Conservation (phyloP, 2,329 filamentous ascomycete genomes). For the Colletotrichum horii region DNA sequence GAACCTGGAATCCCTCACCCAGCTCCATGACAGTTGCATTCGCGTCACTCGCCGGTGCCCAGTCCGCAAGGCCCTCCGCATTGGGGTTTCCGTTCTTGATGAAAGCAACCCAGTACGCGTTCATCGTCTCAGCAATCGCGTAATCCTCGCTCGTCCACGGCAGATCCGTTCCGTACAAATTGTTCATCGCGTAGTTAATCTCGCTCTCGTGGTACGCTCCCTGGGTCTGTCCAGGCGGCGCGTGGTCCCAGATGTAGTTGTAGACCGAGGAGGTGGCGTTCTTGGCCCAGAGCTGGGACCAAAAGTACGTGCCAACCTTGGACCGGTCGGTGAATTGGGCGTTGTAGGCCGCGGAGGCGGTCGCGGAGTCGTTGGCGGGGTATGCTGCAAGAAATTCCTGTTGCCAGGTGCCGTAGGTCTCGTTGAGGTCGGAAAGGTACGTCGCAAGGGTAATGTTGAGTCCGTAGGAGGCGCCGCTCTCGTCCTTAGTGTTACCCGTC, state of each 20-base stretch:
- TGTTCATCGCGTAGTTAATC: conserved; percentile 41
- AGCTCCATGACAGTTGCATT: background rate
- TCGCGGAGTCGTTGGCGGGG: background rate
- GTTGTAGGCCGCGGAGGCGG: background rate
- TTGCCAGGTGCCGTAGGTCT: background rate
- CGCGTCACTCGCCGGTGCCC: background rate
- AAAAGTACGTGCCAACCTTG: background rate
- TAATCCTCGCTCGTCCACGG: background rate
- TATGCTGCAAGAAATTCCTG: background rate
- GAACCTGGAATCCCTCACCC: background rate
- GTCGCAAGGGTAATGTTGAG: background rate
- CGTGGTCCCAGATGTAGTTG: background rate
- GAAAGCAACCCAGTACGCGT: background rate
- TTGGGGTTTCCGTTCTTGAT: background rate
- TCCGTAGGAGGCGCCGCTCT: background rate
- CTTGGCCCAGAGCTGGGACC: background rate
- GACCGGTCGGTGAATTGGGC: background rate
- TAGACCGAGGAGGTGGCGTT: background rate
- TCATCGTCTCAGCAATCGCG: background rate
- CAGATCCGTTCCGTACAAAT: conserved; percentile 29
- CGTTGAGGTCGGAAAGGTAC: background rate
- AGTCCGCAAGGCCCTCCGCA: background rate
- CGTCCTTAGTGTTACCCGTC: background rate
- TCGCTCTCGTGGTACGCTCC: conserved; percentile 42
- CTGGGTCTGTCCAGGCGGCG: conserved; percentile 31